Conservation (phyloP, 2,329 filamentous ascomycete genomes). For the Diaporthe vexans region DNA sequence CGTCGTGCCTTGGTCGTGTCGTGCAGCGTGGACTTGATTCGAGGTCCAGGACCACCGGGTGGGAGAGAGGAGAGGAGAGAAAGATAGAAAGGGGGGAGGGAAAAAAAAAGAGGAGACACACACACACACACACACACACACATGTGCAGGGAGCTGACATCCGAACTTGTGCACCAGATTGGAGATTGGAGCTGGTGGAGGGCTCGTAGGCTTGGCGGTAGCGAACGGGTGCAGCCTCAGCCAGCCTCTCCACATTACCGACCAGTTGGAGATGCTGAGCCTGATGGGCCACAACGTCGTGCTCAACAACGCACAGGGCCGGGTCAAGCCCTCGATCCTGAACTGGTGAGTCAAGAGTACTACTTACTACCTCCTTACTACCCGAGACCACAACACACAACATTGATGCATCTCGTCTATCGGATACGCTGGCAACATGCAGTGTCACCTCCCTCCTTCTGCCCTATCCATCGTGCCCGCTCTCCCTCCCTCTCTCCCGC, state of each 20-base stretch:
- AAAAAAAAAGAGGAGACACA: constrained; percentile 1
- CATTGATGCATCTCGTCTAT: constrained; percentile 40
- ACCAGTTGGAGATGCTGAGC: constrained; percentile 86
- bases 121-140: background rate
- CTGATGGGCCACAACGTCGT: constrained; percentile 89
- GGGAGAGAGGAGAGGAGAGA: background rate
- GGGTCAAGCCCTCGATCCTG: constrained; percentile 77
- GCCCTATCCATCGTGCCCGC: constrained; percentile 7
- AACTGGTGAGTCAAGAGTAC: constrained; percentile 80
- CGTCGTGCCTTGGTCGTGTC: background rate
- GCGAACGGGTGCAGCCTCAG: constrained; percentile 69
- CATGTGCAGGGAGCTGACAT: constrained; percentile 23
- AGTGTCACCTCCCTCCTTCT: constrained; percentile 7
- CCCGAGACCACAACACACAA: constrained; percentile 19
- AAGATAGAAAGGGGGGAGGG: constrained; percentile 9
- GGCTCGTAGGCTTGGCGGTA: constrained; percentile 81
- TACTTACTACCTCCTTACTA: no score
- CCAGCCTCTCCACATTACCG: constrained; percentile 81
- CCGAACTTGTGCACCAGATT: constrained; percentile 67
- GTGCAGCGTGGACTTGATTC: background rate
- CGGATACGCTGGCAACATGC: constrained; percentile 38
- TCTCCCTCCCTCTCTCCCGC: no score
- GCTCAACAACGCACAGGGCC: constrained; percentile 79
- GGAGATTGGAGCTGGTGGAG: constrained; percentile 92
- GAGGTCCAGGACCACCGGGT: background rate